Percentiles rank a stretch among this genome's conserved stretches.
phyloP scores from a whole-genome alignment of 495 filamentous ascomycete species.

The Cenococcum geophilum region DNA sequence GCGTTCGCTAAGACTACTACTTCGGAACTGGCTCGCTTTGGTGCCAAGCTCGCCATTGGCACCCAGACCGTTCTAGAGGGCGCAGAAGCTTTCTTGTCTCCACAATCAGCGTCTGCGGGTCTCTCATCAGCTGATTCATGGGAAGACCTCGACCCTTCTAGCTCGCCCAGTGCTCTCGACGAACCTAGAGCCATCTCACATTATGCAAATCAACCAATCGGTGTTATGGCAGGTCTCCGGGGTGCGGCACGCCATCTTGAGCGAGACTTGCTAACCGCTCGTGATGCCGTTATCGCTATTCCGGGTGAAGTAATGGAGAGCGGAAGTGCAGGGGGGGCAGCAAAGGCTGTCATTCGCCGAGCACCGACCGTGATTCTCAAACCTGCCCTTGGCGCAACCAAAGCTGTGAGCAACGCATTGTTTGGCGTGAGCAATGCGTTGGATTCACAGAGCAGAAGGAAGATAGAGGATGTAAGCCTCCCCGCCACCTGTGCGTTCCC shows the following conservation, averaged over 20 bases:
- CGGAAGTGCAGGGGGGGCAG: slow-evolving; percentile 72
- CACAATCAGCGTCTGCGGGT: slow-evolving; percentile 28
- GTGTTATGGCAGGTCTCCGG: slow-evolving; percentile 75
- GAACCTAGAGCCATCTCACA: slow-evolving; percentile 55
- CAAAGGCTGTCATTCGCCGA: slow-evolving; percentile 68
- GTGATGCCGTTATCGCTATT: slow-evolving; percentile 91
- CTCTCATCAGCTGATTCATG: slow-evolving; percentile 38
- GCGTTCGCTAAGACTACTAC: slow-evolving; percentile 90
- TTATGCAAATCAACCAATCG: slow-evolving; percentile 89
- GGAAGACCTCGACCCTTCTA: slow-evolving; percentile 58
- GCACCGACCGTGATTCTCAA: slow-evolving; percentile 87
- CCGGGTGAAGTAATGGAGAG: slow-evolving; percentile 87
- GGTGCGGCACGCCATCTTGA: slow-evolving; percentile 76
- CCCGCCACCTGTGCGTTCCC: neutral
- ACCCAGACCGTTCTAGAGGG: slow-evolving; percentile 86
- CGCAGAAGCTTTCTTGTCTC: slow-evolving; percentile 68
- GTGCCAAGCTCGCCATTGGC: slow-evolving; percentile 90
- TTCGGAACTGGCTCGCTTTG: slow-evolving; percentile 82
- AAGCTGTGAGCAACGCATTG: slow-evolving; percentile 82
- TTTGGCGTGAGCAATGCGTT: slow-evolving; percentile 90
- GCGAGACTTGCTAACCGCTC: slow-evolving; percentile 73
- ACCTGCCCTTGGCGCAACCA: slow-evolving; percentile 83
- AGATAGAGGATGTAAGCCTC: slow-evolving; percentile 78
- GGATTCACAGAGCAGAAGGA: slow-evolving; percentile 74
- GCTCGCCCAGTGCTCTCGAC: slow-evolving; percentile 43